Base-by-base conservation (phyloP, 495 filamentous ascomycete species). In the Achaetomiella virescens region DNA sequence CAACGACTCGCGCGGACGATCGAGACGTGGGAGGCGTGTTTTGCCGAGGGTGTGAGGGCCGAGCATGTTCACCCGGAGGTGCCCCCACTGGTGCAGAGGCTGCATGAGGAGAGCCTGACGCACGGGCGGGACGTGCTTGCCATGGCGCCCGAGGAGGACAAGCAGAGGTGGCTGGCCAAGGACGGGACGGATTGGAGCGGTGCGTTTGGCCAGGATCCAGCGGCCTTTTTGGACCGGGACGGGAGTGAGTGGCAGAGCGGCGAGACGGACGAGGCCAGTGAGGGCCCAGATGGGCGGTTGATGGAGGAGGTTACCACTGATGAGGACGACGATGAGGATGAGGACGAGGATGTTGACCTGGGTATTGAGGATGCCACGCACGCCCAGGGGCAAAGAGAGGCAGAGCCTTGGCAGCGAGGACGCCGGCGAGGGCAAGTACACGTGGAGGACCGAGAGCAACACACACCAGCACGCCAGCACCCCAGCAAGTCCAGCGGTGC, bases 11-110 rank as follows among this genome's bases (percentile, higher is more conserved):
- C 82, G 91, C 41, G 92, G 74, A 96, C 92, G 0, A 95, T 86
- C 61, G 92, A 97, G 74, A 88, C 85, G 3, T 97, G 91, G 90
- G 88, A 96, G 70, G 90, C 90, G 0, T 96, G 91, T 63, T 77
- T 83, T 21, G 81, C 88, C 0, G 90, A 97, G 69, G 92, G 92
- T 5, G 87, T 95, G 0, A 81, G 92, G 8, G 71, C 74, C 0
- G 79, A 80, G 44, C 75, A 78, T 2, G 89, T 97, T 4, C 65
- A 72, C 1, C 79, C 80, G 29, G 84, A 89, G 56, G 70, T 95
- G 1, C 88, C 89, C 0, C 75, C 81, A 0, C 64, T 77, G 6
- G 75, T 90, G 1, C 78, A 83, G 57, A 74, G 83, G 60, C 75
- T 95, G 37, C 92, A 97, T 62, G 89, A 95, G 36, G 72, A 85